Percentiles rank a stretch among this genome's conserved stretches.
Conservation (phyloP, 2,329 filamentous ascomycete genomes). For the Coniella vitis region DNA sequence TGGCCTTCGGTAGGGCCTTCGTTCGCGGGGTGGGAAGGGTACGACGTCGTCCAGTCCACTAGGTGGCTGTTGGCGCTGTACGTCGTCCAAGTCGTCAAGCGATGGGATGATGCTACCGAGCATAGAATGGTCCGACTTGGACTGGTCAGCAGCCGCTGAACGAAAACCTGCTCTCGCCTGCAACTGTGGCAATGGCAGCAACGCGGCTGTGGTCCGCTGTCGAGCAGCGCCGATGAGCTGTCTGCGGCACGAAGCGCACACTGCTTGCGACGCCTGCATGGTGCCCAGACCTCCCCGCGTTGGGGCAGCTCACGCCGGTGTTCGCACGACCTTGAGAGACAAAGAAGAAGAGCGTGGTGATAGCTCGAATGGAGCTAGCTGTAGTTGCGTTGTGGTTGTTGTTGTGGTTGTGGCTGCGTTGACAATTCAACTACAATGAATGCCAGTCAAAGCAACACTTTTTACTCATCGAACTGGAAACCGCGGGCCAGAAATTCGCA, state of each 20-base stretch:
- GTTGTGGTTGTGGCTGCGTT: no score
- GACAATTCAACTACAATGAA: no score
- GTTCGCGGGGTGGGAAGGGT: no score
- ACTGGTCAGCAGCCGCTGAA: not conserved
- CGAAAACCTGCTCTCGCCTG: not conserved
- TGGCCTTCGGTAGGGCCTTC: not conserved
- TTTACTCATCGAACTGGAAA: no score
- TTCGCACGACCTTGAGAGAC: not conserved
- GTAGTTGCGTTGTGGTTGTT: no score
- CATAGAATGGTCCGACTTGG: not conserved
- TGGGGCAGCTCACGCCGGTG: no score
- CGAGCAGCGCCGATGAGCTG: conserved; percentile 6
- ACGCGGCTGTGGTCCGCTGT: conserved; percentile 16
- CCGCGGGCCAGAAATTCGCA: no score
- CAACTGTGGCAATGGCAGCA: conserved; percentile 4
- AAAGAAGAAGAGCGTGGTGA: not conserved
- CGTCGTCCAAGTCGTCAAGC: conserved; percentile 3
- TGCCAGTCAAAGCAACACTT: no score
- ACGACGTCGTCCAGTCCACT: no score
- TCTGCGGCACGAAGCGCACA: conserved; percentile 10
- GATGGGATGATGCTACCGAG: conserved; percentile 5
- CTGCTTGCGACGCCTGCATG: conserved; percentile 1
- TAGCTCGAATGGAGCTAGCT: no score
- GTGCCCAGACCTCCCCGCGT: not conserved
- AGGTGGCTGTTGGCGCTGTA: not conserved